Evolutionary conservation across 495 filamentous ascomycete genomes (phyloP).

Genomic region (Elaphomyces granulatus): DNA sequence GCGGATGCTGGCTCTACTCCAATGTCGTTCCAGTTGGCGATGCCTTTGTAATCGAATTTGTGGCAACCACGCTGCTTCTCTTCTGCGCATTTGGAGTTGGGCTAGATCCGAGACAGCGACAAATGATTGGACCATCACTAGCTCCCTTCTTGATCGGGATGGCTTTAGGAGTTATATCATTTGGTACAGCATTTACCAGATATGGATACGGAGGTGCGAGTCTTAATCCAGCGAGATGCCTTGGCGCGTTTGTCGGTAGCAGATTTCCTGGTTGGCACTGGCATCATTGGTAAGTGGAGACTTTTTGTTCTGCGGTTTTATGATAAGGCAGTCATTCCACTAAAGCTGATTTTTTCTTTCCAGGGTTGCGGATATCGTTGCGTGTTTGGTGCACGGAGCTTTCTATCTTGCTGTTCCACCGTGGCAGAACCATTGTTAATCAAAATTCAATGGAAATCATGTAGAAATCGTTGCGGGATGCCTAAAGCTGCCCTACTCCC

Average conservation of each 20-base stretch:
- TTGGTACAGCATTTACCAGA: constrained; percentile 28
- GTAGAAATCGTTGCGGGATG: too few species aligned
- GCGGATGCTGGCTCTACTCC: constrained; percentile 23
- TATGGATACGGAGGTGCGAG: constrained; percentile 31
- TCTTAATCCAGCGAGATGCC: constrained; percentile 22
- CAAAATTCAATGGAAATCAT: too few species aligned
- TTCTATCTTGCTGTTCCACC: background rate
- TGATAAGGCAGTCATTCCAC: too few species aligned
- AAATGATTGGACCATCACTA: constrained; percentile 35
- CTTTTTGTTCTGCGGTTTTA: too few species aligned
- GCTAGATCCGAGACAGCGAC: constrained; percentile 39
- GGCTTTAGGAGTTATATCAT: constrained; percentile 30
- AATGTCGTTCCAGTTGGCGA: constrained; percentile 14
- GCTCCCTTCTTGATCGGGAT: constrained; percentile 40
- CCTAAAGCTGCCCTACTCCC: too few species aligned
- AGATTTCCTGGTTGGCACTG: constrained; percentile 1
- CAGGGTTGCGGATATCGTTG: constrained; percentile 1
- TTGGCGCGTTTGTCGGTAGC: constrained; percentile 1
- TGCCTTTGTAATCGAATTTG: constrained; percentile 31
- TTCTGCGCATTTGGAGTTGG: constrained; percentile 37
- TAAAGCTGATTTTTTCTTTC: too few species aligned
- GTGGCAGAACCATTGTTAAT: too few species aligned
- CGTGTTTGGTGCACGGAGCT: background rate
- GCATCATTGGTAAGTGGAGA: too few species aligned
- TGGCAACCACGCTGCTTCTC: constrained; percentile 27